Conservation (phyloP, 805 yeast species). For the Naumovozyma castellii region DNA sequence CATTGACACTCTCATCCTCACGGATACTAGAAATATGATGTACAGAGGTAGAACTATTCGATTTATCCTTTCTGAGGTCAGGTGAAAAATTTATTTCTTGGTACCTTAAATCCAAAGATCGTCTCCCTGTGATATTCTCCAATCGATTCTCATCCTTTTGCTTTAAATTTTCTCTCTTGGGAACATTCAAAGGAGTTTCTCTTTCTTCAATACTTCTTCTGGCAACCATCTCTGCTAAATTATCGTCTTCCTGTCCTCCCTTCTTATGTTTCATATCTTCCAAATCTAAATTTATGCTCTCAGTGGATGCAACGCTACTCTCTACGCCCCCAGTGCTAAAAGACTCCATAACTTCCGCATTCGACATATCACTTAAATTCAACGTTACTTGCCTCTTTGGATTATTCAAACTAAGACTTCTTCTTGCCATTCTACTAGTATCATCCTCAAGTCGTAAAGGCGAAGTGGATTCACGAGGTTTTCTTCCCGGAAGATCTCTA, state of each 20-base stretch:
- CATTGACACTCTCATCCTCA: neutral
- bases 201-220: too few relatives aligned
- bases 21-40: neutral
- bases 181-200: too few relatives aligned
- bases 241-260: neutral
- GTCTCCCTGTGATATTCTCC: slow-evolving; percentile 3
- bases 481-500: slow-evolving; percentile 3
- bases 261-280: slow-evolving; percentile 11
- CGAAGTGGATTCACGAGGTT: neutral
- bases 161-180: neutral
- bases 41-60: neutral
- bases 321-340: neutral
- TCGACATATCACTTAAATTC: slow-evolving; percentile 1
- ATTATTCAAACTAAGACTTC: slow-evolving; percentile 2
- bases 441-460: neutral
- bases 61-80: neutral
- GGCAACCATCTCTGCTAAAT: neutral
- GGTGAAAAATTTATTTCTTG: slow-evolving; percentile 17
- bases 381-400: neutral
- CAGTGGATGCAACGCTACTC: slow-evolving; percentile 20
- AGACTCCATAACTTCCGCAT: neutral
- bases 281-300: slow-evolving; percentile 22
- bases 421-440: neutral
- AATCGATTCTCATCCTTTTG: neutral
- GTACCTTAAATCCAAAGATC: slow-evolving; percentile 23